Base-by-base conservation (phyloP, 208 protist species). In the Zelonia costaricensis region DNA sequence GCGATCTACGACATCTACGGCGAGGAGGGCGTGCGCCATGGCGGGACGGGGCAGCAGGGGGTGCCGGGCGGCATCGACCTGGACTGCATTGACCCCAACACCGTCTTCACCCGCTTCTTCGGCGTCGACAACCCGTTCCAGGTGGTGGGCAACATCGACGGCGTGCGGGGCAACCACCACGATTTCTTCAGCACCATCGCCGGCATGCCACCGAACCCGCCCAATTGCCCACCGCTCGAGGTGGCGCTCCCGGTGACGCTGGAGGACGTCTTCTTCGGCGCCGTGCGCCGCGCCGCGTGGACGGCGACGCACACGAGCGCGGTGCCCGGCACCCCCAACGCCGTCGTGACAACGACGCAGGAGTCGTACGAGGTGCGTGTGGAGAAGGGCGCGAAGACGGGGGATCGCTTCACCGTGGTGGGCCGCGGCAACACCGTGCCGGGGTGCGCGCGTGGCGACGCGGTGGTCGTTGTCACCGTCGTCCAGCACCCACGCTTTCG, bases 1-100 rank as follows among this genome's bases (percentile, higher is more conserved):
- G 86, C 78, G 15, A 82, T 94, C 47, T 97, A 96, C 62, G 92
- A 97, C 61, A 59, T 86, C 25, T 97, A 94, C 74, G 92, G 92
- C 39, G 91, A 93, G 62, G 91, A 94, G 39, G 92, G 92, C 38
- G 76, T 97, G 47, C 83, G 91, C 18, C 84, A 97, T 55, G 91
- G 91, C 53, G 91, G 84, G 25, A 91, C 91, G n/a, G 88, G 90
- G 9, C 51, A 73, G 42, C 78, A 89, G 43, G 86, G 86, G 12
- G 76, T 92, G 51, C 80, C 82, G n/a, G 86, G 86, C 20, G 90
- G 86, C 12, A 62, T 93, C 25, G 82, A 96, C 52, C 69, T 91
- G 15, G 80, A 93, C 62, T 69, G 55, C 33, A 77, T 90, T 64
- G 81, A 96, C 59, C 81, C 88, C 13, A 78, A 92, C 53, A 44